These are phyloP conservation scores for Xylaria sp. DNA, from an alignment of 2,329 filamentous ascomycete genomes.

Conservation along the genomic window DNA sequence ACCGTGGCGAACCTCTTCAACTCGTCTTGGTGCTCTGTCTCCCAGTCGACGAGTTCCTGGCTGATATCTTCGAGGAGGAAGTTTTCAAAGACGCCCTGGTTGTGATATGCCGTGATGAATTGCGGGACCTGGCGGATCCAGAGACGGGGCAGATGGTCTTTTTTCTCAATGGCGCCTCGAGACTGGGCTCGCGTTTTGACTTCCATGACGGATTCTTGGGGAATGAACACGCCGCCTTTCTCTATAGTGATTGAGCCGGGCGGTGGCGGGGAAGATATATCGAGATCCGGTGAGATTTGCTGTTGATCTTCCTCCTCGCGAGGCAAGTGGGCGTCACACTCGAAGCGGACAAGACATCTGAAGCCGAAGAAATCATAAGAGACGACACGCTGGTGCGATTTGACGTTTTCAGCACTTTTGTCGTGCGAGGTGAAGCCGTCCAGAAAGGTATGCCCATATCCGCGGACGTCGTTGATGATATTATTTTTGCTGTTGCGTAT, in stretches of 20 bases:
- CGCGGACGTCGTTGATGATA: constrained; percentile 23
- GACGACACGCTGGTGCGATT: constrained; percentile 27
- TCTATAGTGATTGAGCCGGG: constrained; percentile 2
- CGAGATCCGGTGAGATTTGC: not conserved
- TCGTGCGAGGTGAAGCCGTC: constrained; percentile 22
- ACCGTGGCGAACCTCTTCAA: constrained; percentile 20
- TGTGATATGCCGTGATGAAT: constrained; percentile 23
- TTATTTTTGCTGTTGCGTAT: constrained; percentile 20
- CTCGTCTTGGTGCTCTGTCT: constrained; percentile 18
- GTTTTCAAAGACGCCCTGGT: constrained; percentile 18
- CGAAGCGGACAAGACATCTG: constrained; percentile 25
- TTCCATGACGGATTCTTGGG: constrained; percentile 22
- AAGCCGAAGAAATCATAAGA: constrained; percentile 23
- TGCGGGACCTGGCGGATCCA: constrained; percentile 26
- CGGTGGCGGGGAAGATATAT: not conserved
- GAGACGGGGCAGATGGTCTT: constrained; percentile 23
- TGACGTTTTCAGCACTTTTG: constrained; percentile 5
- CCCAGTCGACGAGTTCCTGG: constrained; percentile 20
- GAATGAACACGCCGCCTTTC: constrained; percentile 5
- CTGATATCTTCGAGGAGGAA: constrained; percentile 13
- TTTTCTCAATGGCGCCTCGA: constrained; percentile 11
- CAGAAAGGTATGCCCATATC: constrained; percentile 25
- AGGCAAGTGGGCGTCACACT: constrained; percentile 22
- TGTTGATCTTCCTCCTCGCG: not conserved
- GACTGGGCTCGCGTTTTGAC: constrained; percentile 23